Percentiles rank a stretch among this genome's conserved stretches.
These are phyloP conservation scores for Alternaria consortialis DNA, from an alignment of 2,329 filamentous ascomycete genomes.

Conservation along the genomic window DNA sequence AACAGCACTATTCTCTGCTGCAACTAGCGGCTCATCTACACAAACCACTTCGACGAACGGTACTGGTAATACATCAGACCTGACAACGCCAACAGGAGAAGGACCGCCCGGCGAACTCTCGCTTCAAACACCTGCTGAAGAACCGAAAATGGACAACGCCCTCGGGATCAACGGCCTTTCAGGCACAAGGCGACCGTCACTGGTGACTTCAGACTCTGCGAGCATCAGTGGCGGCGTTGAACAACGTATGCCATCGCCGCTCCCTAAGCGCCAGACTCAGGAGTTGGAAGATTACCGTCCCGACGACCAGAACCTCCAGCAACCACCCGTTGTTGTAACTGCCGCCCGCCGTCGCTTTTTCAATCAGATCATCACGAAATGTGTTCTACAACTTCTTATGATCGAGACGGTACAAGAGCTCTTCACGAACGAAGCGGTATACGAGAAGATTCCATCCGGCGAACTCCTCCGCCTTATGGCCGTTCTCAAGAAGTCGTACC, in stretches of 20 bases:
- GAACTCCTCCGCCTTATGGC: slow-evolving; percentile 93
- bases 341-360: slow-evolving; percentile 94
- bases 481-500: slow-evolving; percentile 92
- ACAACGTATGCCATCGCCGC: slow-evolving; percentile 44
- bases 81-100: slow-evolving; percentile 55
- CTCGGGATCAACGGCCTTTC: slow-evolving; percentile 57
- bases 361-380: slow-evolving; percentile 99
- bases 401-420: slow-evolving; percentile 99
- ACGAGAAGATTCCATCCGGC: slow-evolving; percentile 86
- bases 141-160: slow-evolving; percentile 48
- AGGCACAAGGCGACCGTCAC: slow-evolving; percentile 37
- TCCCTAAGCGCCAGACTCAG: slow-evolving; percentile 49
- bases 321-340: slow-evolving; percentile 91
- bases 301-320: slow-evolving; percentile 70
- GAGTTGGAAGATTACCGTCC: slow-evolving; percentile 88
- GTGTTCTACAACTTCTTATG: slow-evolving; percentile 96
- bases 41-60: slow-evolving; percentile 62
- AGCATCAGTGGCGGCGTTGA: slow-evolving; percentile 27
- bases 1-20: slow-evolving; percentile 92
- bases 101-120: slow-evolving; percentile 45
- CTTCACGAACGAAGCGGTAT: slow-evolving; percentile 96
- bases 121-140: slow-evolving; percentile 44
- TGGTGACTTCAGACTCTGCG: slow-evolving; percentile 42
- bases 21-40: slow-evolving; percentile 58
- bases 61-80: slow-evolving; percentile 44